Percentiles rank a stretch among this genome's conserved stretches.
phyloP scores from a whole-genome alignment of 352 stramenopile species.

The Pythium coloratum region DNA sequence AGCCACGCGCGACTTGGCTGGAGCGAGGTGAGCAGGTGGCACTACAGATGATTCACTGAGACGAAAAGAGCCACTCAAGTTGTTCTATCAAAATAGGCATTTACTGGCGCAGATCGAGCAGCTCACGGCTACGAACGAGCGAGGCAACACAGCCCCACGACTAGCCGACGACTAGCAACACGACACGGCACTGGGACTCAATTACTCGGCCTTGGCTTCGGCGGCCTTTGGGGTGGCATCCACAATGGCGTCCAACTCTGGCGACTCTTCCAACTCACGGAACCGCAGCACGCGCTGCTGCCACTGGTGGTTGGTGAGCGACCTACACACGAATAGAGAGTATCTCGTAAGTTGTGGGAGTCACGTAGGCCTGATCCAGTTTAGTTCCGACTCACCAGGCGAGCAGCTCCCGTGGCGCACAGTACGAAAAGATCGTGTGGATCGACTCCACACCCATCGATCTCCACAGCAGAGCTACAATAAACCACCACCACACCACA shows the following conservation, averaged over 20 bases:
- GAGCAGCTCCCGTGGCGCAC: conserved; percentile 16
- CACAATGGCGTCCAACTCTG: not conserved
- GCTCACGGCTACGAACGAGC: conserved; percentile 2
- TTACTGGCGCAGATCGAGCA: conserved; percentile 18
- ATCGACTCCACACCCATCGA: conserved; percentile 16
- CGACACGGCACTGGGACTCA: not conserved
- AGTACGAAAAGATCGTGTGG: conserved; percentile 23
- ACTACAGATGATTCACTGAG: no score
- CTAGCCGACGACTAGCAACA: not conserved
- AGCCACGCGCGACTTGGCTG: conserved; percentile 38
- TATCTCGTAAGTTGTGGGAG: not conserved
- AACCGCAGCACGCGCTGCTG: conserved; percentile 15
- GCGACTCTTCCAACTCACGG: not conserved
- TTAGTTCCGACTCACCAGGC: conserved; percentile 16
- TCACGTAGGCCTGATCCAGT: no score
- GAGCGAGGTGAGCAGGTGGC: conserved; percentile 40
- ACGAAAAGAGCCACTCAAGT: no score
- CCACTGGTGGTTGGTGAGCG: conserved; percentile 25
- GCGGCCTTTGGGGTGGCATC: not conserved
- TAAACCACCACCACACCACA: conserved; percentile 1
- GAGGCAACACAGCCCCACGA: not conserved
- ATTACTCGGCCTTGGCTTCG: not conserved
- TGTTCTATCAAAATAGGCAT: conserved; percentile 1
- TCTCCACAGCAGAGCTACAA: conserved; percentile 29
- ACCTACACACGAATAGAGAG: conserved; percentile 6